Conservation (phyloP, 75 land plant genomes). For the Cupressus sempervirens region DNA sequence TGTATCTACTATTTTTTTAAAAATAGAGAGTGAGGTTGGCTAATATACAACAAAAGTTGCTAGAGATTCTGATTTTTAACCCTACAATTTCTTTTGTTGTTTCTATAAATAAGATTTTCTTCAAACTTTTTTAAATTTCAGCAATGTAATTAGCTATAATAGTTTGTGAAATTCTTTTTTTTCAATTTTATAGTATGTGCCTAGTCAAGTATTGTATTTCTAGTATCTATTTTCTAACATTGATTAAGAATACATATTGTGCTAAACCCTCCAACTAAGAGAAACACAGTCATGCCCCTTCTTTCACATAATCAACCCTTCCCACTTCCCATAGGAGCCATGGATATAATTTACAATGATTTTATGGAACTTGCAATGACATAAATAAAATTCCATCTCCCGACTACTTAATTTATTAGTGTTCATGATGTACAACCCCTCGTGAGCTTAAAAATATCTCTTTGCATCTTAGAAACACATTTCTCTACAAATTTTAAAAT, state of each 20-base stretch:
- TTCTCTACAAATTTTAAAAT: not conserved
- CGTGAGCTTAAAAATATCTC: not conserved
- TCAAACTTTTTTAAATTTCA: not conserved
- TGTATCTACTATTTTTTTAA: too few species aligned
- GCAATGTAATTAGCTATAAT: not conserved
- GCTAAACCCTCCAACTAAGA: not conserved
- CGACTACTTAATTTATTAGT: not conserved
- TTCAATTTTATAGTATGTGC: not conserved
- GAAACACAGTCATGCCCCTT: not conserved
- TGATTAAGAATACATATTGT: not conserved
- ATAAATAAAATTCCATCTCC: not conserved
- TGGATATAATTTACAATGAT: not conserved
- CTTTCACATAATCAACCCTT: not conserved
- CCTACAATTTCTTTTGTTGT: not conserved
- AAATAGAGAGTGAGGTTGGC: not conserved
- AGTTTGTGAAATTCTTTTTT: not conserved
- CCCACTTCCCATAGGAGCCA: not conserved
- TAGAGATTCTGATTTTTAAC: not conserved
- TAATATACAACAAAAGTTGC: not conserved
- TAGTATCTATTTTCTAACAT: too few species aligned
- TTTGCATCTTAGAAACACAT: not conserved
- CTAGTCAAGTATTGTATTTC: not conserved
- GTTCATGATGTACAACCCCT: not conserved
- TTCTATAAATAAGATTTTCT: not conserved
- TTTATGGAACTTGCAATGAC: not conserved